phyloP scores from a whole-genome alignment of 1,284 basidiomycete species.

The Amylostereum areolatum region DNA sequence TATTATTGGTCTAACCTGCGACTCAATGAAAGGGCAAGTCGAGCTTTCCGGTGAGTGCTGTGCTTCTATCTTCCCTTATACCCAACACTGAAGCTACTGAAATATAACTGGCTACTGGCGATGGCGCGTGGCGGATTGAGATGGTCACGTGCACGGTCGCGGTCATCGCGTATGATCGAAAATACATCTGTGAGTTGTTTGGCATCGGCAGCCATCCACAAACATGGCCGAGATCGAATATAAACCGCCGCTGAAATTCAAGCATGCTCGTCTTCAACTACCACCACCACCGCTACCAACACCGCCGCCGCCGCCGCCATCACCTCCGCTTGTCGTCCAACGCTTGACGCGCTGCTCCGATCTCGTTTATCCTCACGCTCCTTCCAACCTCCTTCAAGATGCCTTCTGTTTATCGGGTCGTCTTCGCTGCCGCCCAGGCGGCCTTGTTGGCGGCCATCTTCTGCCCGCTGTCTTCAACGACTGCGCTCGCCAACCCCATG shows the following conservation, averaged over 20 bases:
- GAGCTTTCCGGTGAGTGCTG: too few species aligned
- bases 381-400: constrained; percentile 19
- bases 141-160: too few species aligned
- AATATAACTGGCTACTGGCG: too few species aligned
- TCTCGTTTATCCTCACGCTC: constrained; percentile 6
- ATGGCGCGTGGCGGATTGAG: too few species aligned
- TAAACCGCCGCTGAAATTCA: constrained; percentile 9
- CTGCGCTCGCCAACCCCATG: constrained; percentile 29
- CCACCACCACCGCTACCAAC: constrained; percentile 1
- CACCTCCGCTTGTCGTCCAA: constrained; percentile 7
- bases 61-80: too few species aligned
- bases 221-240: constrained; percentile 4
- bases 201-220: not conserved
- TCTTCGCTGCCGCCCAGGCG: constrained; percentile 33
- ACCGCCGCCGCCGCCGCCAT: constrained; percentile 12
- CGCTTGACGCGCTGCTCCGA: constrained; percentile 16
- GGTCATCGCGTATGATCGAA: too few species aligned
- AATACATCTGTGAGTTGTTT: too few species aligned
- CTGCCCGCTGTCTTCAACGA: constrained; percentile 18
- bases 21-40: too few species aligned
- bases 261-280: constrained; percentile 3
- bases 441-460: constrained; percentile 30
- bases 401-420: constrained; percentile 30
- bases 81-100: too few species aligned
- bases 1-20: too few species aligned